A percentile compares a stretch with the other conserved stretches of the same genome.
phyloP scores from a whole-genome alignment of 768 basidiomycete species.

The Boletus huronensis region DNA sequence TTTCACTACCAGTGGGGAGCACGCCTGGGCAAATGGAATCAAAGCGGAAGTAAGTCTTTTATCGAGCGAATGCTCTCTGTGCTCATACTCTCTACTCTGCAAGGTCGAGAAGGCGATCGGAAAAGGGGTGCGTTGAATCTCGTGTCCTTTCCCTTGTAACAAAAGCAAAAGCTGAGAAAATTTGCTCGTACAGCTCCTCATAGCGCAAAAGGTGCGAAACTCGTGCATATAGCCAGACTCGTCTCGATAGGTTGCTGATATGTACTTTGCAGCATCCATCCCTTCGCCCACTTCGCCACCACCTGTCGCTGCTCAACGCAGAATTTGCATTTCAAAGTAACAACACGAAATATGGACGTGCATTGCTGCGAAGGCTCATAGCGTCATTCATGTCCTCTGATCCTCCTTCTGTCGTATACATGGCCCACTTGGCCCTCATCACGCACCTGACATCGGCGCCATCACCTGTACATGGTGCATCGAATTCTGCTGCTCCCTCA shows the following conservation, averaged over 20 bases:
- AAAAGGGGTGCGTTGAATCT: conserved; percentile 55
- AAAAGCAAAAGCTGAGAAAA: neutral
- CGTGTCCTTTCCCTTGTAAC: neutral
- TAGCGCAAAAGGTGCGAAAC: conserved; percentile 56
- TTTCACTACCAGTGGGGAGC: conserved; percentile 33
- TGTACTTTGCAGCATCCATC: conserved; percentile 52
- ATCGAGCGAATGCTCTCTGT: neutral
- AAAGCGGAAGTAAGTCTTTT: conserved; percentile 47
- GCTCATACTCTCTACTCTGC: neutral
- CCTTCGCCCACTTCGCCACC: conserved; percentile 55
- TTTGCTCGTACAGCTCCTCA: conserved; percentile 37
- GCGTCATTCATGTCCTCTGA: conserved; percentile 44
- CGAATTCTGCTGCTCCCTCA: conserved; percentile 1
- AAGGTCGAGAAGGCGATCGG: conserved; percentile 62
- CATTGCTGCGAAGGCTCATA: conserved; percentile 52
- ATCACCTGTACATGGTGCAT: neutral
- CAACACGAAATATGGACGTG: conserved; percentile 59
- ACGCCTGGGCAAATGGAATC: conserved; percentile 48
- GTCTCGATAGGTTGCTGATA: conserved; percentile 1
- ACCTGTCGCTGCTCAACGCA: conserved; percentile 59
- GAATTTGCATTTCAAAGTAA: conserved; percentile 45
- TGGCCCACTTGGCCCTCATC: conserved; percentile 55
- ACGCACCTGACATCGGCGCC: conserved; percentile 35
- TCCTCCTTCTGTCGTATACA: conserved; percentile 52
- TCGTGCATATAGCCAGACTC: conserved; percentile 4